A percentile compares a stretch with the other conserved stretches of the same genome.
These are phyloP conservation scores for Kodamaea lidongshanica DNA, from an alignment of 805 yeast species.

Conservation along the genomic window DNA sequence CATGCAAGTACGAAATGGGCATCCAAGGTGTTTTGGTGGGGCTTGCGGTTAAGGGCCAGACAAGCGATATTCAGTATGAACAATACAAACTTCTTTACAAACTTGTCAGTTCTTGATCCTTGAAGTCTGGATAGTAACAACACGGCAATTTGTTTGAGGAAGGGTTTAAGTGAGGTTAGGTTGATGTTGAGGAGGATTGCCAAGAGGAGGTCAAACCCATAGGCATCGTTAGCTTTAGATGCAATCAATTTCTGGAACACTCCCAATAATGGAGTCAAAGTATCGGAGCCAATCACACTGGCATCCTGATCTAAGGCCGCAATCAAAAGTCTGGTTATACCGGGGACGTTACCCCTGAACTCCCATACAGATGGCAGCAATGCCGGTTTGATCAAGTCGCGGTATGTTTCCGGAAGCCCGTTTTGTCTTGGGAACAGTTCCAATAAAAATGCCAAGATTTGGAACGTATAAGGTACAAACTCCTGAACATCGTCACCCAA, in stretches of 20 bases:
- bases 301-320: conserved; percentile 54
- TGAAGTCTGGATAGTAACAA: conserved; percentile 77
- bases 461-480: conserved; percentile 89
- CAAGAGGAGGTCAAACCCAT: conserved; percentile 82
- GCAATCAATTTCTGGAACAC: conserved; percentile 93
- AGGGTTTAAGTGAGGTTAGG: conserved; percentile 42
- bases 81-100: conserved; percentile 60
- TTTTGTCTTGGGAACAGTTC: conserved; percentile 48
- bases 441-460: conserved; percentile 73
- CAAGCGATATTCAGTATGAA: conserved; percentile 40
- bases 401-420: conserved; percentile 59
- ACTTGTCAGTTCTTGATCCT: conserved; percentile 75
- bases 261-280: conserved; percentile 76
- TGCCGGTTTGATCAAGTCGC: conserved; percentile 68
- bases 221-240: conserved; percentile 70
- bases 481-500: conserved; percentile 86
- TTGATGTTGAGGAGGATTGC: conserved; percentile 57
- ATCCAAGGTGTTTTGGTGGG: conserved; percentile 9
- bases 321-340: conserved; percentile 72
- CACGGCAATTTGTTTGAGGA: conserved; percentile 64
- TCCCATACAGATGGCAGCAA: conserved; percentile 94
- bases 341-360: conserved; percentile 86
- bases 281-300: conserved; percentile 30
- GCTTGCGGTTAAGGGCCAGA: conserved; percentile 1
- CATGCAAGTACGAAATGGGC: conserved; percentile 51